These are phyloP conservation scores for Linanthus parryae DNA, from an alignment of 148 eudicot genomes.

Conservation along the genomic window DNA sequence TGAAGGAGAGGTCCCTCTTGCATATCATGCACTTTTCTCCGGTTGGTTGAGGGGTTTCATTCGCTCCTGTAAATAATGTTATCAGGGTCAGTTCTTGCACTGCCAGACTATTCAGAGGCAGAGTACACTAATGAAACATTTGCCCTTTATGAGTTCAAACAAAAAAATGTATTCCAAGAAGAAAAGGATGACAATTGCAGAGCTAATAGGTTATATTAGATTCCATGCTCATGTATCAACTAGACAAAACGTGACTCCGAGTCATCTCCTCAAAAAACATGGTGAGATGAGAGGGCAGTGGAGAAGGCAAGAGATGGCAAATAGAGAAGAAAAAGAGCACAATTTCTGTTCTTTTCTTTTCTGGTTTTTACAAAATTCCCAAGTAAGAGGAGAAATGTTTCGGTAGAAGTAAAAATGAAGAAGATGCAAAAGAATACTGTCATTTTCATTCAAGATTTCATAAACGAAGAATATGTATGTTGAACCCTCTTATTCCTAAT, in stretches of 20 bases:
- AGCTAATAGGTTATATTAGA: neutral
- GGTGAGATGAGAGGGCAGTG: too few species aligned
- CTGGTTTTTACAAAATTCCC: too few species aligned
- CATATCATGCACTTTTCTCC: conserved; percentile 55
- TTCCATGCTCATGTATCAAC: neutral
- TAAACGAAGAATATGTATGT: too few species aligned
- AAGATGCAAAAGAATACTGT: too few species aligned
- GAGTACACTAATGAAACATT: neutral
- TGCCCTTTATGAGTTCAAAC: neutral
- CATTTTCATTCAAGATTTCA: too few species aligned
- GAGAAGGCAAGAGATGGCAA: too few species aligned
- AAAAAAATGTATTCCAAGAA: neutral
- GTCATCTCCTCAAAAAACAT: too few species aligned
- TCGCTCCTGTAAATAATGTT: conserved; percentile 25
- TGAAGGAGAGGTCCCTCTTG: conserved; percentile 59
- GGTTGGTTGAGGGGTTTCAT: conserved; percentile 17
- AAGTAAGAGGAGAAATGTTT: too few species aligned
- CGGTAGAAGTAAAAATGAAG: too few species aligned
- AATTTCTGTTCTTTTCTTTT: too few species aligned
- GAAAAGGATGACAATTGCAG: neutral
- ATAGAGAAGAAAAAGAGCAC: too few species aligned
- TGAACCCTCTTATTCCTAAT: too few species aligned
- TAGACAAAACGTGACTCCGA: neutral
- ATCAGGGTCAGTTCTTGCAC: neutral
- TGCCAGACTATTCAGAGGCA: neutral